Base-by-base conservation (phyloP, 1,284 basidiomycete species). In the Coniferiporia sulphurascens region DNA sequence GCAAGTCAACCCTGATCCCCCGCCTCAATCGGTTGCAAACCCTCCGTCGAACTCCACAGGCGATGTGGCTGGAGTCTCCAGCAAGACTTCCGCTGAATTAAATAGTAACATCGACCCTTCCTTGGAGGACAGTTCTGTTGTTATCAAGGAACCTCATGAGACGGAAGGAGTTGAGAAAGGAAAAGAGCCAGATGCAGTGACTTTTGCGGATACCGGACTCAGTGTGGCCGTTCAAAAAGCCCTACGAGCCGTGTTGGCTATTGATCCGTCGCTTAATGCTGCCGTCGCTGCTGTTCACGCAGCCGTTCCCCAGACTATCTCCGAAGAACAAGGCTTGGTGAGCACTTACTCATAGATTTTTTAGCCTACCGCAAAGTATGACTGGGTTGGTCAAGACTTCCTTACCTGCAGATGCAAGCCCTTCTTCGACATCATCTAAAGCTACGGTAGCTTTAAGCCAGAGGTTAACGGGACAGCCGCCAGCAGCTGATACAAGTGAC, bases 201-300 rank as follows among this genome's bases (percentile, higher is more conserved):
- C 52, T 41, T 48, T 49, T 35, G 17, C 50, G 10, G 46, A 27
- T 15, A 13, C 52, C 21, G 58, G 52, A 27, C 27, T 59, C 34
- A 56, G 38, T 32, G 48, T 49, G n/a, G 60, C 41, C 7, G 60
- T 62, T 8, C 56, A 52, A 38, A 58, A 59, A 19, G 57, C 45
- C 17, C 48, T 62, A 7, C 45, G 55, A 44, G 60, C 56, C 46
- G 56, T 62, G 12, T 52, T 62, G 21, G 51, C 60, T n/a, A 58
- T 62, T 38, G 60, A 62, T 21, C 44, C 60, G 6, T 22, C 21
- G 17, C 45, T 44, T 15, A 55, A 44, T 21, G 45, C 27, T n/a
- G 41, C 44, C n/a, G 46, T 44, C 9, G 27, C 35, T 27, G 27
- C 49, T 17, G 22, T n/a, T 22, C 32, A 49, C 12, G 15, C 27